Evolutionary conservation across 208 protist species (phyloP).

Genomic region (Crithidia expoeki): DNA sequence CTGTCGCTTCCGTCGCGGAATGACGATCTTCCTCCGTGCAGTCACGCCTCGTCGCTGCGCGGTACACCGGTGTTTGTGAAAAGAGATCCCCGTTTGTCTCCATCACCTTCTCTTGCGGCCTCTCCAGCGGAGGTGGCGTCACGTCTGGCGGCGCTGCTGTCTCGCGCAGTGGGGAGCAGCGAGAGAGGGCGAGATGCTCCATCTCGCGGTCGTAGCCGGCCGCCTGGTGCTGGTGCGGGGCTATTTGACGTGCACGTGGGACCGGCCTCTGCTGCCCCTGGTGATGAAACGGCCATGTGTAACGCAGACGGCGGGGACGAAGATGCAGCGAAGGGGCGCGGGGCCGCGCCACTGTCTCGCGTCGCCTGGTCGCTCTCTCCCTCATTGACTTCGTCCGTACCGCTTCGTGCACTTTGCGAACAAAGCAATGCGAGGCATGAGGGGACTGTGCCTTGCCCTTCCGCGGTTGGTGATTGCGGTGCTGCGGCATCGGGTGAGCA

Average conservation of each 20-base stretch:
- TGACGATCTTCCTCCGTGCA: not conserved
- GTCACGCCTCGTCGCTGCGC: not conserved
- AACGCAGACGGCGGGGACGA: not conserved
- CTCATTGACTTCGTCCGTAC: not conserved
- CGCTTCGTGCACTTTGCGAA: not conserved
- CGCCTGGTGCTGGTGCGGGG: not conserved
- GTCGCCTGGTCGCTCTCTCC: not conserved
- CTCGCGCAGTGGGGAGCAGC: conserved; percentile 14
- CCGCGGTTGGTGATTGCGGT: no score
- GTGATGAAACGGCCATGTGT: not conserved
- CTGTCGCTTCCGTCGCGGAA: conserved; percentile 22
- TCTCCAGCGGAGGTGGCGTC: not conserved
- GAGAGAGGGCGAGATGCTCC: no score
- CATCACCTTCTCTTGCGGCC: not conserved
- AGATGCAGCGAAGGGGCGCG: not conserved
- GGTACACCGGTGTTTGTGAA: not conserved
- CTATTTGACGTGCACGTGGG: conserved; percentile 27
- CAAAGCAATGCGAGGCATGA: not conserved
- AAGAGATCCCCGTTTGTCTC: not conserved
- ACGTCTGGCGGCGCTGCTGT: conserved; percentile 22
- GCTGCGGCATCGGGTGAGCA: no score
- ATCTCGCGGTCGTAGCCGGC: no score
- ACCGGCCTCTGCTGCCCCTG: not conserved
- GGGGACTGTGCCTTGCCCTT: no score
- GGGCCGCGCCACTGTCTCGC: not conserved